A percentile compares a stretch with the other conserved stretches of the same genome.
Conservation (phyloP, 306 rosid genomes). For the Rosa persica region DNA sequence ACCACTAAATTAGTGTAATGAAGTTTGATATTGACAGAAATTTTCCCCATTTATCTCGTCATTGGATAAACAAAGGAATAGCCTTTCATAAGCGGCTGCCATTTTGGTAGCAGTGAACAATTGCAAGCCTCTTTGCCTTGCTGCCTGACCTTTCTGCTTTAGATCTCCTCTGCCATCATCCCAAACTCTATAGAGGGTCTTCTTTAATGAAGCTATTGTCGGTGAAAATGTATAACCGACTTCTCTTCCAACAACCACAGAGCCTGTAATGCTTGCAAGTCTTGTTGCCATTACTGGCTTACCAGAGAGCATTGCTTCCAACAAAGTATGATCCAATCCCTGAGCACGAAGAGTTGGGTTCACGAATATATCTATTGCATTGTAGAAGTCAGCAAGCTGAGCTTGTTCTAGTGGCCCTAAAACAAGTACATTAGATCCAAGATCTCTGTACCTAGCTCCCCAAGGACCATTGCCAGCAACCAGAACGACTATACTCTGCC, state of each 20-base stretch:
- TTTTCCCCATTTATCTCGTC: constrained; percentile 25
- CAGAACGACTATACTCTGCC: constrained; percentile 43
- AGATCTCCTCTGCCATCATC: constrained; percentile 43
- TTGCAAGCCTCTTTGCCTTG: constrained; percentile 59
- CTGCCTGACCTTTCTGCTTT: constrained; percentile 52
- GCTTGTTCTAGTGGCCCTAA: constrained; percentile 62
- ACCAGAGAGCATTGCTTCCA: constrained; percentile 62
- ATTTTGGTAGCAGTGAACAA: constrained; percentile 71
- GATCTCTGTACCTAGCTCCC: constrained; percentile 58
- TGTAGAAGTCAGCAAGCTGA: constrained; percentile 56
- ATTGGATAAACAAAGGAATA: constrained; percentile 65
- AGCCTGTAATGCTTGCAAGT: constrained; percentile 71
- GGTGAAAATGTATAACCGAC: constrained; percentile 75
- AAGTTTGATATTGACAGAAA: constrained; percentile 43
- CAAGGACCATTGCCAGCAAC: constrained; percentile 85
- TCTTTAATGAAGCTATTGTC: constrained; percentile 51
- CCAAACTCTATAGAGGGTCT: constrained; percentile 37
- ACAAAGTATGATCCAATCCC: constrained; percentile 60
- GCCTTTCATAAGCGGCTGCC: constrained; percentile 68
- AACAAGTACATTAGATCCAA: constrained; percentile 50
- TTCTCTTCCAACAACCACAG: constrained; percentile 51
- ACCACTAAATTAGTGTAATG: background rate
- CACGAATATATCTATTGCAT: constrained; percentile 53
- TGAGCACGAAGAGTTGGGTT: constrained; percentile 60
- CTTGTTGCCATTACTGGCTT: constrained; percentile 69